These are phyloP conservation scores for Gloeopeniophorella convolvens DNA, from an alignment of 768 basidiomycete species.

Conservation along the genomic window DNA sequence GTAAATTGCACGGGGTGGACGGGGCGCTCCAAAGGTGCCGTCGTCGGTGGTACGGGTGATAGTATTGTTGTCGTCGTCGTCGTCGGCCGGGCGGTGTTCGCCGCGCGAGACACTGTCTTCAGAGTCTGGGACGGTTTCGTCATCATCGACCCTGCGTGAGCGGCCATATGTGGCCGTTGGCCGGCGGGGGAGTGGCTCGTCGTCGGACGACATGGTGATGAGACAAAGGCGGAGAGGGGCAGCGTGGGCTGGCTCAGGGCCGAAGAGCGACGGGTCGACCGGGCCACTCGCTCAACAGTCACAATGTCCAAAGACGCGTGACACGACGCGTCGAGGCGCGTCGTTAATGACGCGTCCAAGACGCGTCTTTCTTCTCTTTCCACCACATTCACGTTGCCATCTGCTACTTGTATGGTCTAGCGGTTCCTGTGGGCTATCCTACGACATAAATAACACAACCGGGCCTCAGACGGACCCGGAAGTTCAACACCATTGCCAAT, in stretches of 20 bases:
- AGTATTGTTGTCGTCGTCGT: neutral
- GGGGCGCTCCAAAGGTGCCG: neutral
- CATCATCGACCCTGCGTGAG: slow-evolving; percentile 11
- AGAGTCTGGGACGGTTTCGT: slow-evolving; percentile 19
- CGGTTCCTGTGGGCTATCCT: no score
- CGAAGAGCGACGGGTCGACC: no score
- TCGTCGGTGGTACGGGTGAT: neutral
- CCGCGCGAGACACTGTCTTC: slow-evolving; percentile 9
- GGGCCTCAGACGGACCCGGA: neutral
- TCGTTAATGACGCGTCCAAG: no score
- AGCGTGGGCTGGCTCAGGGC: no score
- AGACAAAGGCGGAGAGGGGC: no score
- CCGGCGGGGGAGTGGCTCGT: slow-evolving; percentile 32
- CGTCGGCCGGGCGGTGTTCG: slow-evolving; percentile 1
- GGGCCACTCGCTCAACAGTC: slow-evolving; percentile 17
- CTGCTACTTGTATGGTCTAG: no score
- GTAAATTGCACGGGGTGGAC: slow-evolving; percentile 15
- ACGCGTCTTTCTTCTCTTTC: slow-evolving; percentile 14
- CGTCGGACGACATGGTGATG: slow-evolving; percentile 16
- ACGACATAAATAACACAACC: neutral
- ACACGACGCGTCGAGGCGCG: slow-evolving; percentile 14
- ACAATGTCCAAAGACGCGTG: slow-evolving; percentile 17
- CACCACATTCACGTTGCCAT: no score
- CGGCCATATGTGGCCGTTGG: slow-evolving; percentile 13
- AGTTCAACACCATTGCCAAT: neutral